Conservation (phyloP, 495 filamentous ascomycete species). For the Penicillium samsonianum region DNA sequence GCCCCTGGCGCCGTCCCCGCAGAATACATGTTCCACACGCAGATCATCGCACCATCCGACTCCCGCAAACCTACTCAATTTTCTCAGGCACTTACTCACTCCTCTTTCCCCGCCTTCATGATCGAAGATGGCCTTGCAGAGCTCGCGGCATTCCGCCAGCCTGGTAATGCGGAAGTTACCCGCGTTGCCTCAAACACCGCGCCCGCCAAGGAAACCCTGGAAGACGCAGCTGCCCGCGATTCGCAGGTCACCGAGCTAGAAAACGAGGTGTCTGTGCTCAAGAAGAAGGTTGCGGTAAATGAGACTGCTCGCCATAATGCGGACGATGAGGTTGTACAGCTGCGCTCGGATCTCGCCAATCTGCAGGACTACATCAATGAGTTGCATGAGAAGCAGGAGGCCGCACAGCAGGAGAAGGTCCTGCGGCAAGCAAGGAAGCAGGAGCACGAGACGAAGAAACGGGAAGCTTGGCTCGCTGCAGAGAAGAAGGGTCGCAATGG, state of each 20-base stretch:
- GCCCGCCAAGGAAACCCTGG: slow-evolving; percentile 12
- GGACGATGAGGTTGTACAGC: slow-evolving; percentile 40
- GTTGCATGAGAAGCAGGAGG: slow-evolving; percentile 44
- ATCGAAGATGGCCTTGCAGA: slow-evolving; percentile 59
- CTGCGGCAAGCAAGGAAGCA: slow-evolving; percentile 45
- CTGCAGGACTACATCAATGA: slow-evolving; percentile 47
- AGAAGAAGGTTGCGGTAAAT: slow-evolving; percentile 42
- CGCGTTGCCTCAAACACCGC: slow-evolving; percentile 16
- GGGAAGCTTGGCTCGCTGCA: slow-evolving; percentile 49
- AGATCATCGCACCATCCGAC: slow-evolving; percentile 49
- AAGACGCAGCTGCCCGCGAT: slow-evolving; percentile 28
- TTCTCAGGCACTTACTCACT: slow-evolving; percentile 51
- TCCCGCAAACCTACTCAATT: slow-evolving; percentile 37
- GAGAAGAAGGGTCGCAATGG: slow-evolving; percentile 50
- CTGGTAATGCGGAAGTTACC: slow-evolving; percentile 17
- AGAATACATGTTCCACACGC: slow-evolving; percentile 68
- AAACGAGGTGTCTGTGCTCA: slow-evolving; percentile 38
- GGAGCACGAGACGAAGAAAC: slow-evolving; percentile 38
- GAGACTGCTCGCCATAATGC: slow-evolving; percentile 41
- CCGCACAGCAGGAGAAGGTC: slow-evolving; percentile 37
- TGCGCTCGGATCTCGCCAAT: slow-evolving; percentile 40
- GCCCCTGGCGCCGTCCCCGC: slow-evolving; percentile 57
- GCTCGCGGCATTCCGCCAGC: slow-evolving; percentile 41
- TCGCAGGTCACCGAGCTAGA: slow-evolving; percentile 39
- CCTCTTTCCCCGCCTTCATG: slow-evolving; percentile 53